Evolutionary conservation across 208 protist genomes (phyloP).

Genomic region (Wallacemonas sp.): DNA sequence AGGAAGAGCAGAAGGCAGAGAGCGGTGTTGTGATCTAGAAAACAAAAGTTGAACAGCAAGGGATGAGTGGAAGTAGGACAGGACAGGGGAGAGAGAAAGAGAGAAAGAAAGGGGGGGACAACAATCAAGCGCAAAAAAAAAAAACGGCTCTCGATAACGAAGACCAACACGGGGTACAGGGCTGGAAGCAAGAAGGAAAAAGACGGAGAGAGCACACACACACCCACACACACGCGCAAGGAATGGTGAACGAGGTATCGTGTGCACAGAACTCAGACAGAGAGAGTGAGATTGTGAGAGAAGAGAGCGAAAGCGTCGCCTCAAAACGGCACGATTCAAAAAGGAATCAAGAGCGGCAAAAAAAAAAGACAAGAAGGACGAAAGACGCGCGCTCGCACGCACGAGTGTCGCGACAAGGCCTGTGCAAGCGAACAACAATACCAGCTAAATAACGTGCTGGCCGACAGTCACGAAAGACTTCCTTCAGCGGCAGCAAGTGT

Average conservation of each 20-base stretch:
- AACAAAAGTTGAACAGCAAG: not conserved
- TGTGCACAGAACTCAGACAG: no score
- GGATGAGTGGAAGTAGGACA: not conserved
- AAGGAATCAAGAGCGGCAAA: not conserved
- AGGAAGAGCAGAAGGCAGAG: not conserved
- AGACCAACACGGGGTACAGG: no score
- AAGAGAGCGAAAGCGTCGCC: no score
- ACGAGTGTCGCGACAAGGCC: no score
- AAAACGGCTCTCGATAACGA: no score
- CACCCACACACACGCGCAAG: not conserved
- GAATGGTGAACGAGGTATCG: not conserved
- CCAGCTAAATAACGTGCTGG: no score
- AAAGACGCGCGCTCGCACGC: no score
- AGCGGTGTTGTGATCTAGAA: not conserved
- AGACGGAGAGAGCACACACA: not conserved
- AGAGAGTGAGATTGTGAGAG: no score
- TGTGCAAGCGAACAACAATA: no score
- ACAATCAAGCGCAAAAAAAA: slow-evolving; percentile 6
- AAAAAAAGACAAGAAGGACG: not conserved
- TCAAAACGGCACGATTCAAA: no score
- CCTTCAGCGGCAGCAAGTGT: no score
- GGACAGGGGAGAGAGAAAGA: not conserved
- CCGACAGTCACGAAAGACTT: no score
- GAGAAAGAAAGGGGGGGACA: not conserved
- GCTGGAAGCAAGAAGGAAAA: not conserved